Conservation (phyloP, 805 yeast species). For the Candida caryicola region DNA sequence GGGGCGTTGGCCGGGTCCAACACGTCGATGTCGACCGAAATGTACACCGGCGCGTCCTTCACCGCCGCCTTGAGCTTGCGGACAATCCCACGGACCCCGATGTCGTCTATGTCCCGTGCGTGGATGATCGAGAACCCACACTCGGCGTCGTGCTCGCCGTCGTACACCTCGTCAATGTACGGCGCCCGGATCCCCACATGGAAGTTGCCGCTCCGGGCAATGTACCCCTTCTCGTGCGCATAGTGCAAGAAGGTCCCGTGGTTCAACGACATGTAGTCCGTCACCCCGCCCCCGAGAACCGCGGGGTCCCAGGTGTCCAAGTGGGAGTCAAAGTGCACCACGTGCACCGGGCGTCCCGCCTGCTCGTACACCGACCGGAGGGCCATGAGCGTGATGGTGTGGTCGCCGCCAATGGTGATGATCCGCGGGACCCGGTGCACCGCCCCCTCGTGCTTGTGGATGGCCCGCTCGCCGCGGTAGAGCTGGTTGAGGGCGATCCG, state of each 20-base stretch:
- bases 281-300: slow-evolving; percentile 59
- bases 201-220: slow-evolving; percentile 45
- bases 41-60: slow-evolving; percentile 41
- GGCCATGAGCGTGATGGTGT: slow-evolving; percentile 52
- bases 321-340: slow-evolving; percentile 66
- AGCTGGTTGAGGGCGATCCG: slow-evolving; percentile 60
- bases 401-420: slow-evolving; percentile 61
- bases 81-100: slow-evolving; percentile 39
- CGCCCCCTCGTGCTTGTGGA: slow-evolving; percentile 35
- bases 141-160: slow-evolving; percentile 43
- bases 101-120: slow-evolving; percentile 46
- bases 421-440: slow-evolving; percentile 31
- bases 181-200: slow-evolving; percentile 72
- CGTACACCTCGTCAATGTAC: slow-evolving; percentile 40
- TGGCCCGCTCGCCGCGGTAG: slow-evolving; percentile 52
- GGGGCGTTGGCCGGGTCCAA: slow-evolving; percentile 74
- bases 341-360: slow-evolving; percentile 43
- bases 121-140: slow-evolving; percentile 49
- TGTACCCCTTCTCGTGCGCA: slow-evolving; percentile 65
- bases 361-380: slow-evolving; percentile 50
- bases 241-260: slow-evolving; percentile 72
- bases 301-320: slow-evolving; percentile 70
- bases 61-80: slow-evolving; percentile 32
- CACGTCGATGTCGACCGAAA: slow-evolving; percentile 56
- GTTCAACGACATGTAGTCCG: slow-evolving; percentile 56